Conservation (phyloP, 495 filamentous ascomycete species). For the Annulohypoxylon bovei region DNA sequence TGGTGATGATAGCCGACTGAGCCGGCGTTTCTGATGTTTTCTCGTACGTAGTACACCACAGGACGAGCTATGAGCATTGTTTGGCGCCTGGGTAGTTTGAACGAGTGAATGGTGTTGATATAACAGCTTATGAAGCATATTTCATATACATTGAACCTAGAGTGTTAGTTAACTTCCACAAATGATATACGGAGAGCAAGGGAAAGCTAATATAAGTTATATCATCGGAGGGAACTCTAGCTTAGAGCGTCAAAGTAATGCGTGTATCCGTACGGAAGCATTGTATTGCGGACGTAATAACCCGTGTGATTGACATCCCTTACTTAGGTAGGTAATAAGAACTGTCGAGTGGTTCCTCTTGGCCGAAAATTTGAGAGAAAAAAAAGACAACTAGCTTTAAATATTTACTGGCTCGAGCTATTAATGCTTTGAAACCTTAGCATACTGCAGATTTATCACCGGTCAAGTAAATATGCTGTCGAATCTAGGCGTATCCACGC, state of each 20-base stretch:
- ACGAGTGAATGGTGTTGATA: not conserved
- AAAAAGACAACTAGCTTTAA: not conserved
- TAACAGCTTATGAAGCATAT: not conserved
- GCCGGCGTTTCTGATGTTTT: no score
- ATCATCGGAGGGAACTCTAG: not conserved
- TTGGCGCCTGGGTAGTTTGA: not conserved
- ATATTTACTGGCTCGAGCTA: not conserved
- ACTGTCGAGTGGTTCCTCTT: not conserved
- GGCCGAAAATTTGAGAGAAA: not conserved
- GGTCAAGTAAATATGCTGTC: not conserved
- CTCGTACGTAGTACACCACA: no score
- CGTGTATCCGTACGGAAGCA: not conserved
- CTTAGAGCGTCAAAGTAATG: not conserved
- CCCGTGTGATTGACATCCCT: conserved; percentile 5
- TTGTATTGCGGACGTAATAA: conserved; percentile 2
- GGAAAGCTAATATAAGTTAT: not conserved
- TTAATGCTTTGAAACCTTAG: conserved; percentile 8
- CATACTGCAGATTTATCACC: conserved; percentile 6
- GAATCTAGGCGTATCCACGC: conserved; percentile 20
- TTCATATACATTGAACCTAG: not conserved
- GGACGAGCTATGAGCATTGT: not conserved
- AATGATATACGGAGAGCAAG: not conserved
- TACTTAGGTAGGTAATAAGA: not conserved
- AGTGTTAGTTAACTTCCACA: no score
- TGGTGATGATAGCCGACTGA: not conserved